Percentiles rank a stretch among this genome's conserved stretches.
phyloP scores from a whole-genome alignment of 371 early-diverging fungal species.

The Mortierella sp. region DNA sequence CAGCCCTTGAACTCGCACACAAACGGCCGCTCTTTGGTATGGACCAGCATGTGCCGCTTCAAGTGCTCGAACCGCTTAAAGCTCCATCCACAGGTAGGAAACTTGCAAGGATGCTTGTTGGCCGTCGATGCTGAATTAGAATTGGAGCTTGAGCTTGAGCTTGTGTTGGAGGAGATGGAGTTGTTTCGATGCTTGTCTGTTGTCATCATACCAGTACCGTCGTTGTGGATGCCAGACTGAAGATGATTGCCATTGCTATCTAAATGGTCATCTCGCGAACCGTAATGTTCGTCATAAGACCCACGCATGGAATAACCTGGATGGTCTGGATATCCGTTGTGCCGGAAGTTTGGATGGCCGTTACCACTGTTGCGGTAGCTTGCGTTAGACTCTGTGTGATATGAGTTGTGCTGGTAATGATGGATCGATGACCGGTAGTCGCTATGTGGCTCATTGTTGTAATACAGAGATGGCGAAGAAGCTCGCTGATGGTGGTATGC shows the following conservation, averaged over 20 bases:
- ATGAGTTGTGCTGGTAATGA: conserved; percentile 11
- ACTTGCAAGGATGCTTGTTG: conserved; percentile 67
- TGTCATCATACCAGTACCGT: not conserved
- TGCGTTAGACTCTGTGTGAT: conserved; percentile 3
- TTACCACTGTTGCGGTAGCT: conserved; percentile 1
- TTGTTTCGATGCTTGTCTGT: conserved; percentile 37
- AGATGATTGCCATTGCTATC: conserved; percentile 15
- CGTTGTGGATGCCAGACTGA: not conserved
- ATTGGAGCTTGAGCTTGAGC: conserved; percentile 18
- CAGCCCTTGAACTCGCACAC: conserved; percentile 75
- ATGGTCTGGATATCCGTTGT: not conserved
- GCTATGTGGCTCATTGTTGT: conserved; percentile 1
- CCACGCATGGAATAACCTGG: conserved; percentile 8
- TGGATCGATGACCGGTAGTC: conserved; percentile 8
- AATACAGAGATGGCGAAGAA: not conserved
- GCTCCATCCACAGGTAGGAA: conserved; percentile 66
- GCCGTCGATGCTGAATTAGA: conserved; percentile 15
- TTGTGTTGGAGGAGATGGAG: conserved; percentile 36
- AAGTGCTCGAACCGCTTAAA: conserved; percentile 87
- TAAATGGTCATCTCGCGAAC: conserved; percentile 11
- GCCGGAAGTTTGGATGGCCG: not conserved
- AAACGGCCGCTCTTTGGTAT: conserved; percentile 73
- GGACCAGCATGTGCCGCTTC: conserved; percentile 80
- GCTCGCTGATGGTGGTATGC: not conserved
- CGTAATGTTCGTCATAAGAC: conserved; percentile 18